phyloP scores from a whole-genome alignment of 129 eudicot species.

The Silybum marianum region DNA sequence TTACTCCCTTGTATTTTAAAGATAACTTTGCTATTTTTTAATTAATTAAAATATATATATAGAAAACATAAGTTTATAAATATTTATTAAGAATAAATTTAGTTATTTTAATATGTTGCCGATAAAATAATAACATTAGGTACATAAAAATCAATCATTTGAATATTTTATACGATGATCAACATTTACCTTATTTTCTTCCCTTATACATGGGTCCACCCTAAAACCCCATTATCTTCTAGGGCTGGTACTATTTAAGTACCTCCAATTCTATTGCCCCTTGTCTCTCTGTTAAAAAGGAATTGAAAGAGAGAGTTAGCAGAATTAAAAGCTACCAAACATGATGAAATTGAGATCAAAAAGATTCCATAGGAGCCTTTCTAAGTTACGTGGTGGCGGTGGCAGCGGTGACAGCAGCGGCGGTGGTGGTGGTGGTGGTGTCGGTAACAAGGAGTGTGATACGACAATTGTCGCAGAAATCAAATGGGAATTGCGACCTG shows the following conservation, averaged over 20 bases:
- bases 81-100: no score
- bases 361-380: conserved; percentile 65
- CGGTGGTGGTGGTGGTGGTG: conserved; percentile 11
- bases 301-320: background rate
- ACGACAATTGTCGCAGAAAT: conserved; percentile 42
- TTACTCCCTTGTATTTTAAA: no score
- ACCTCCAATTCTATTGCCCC: conserved; percentile 13
- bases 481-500: conserved; percentile 79
- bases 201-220: conserved; percentile 12
- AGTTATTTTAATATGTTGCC: no score
- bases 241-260: conserved; percentile 15
- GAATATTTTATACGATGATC: background rate
- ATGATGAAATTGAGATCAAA: conserved; percentile 69
- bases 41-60: no score
- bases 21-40: no score
- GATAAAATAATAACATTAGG: background rate
- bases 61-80: no score
- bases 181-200: background rate
- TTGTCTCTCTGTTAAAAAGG: background rate
- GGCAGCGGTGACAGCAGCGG: background rate
- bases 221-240: conserved; percentile 1
- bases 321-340: conserved; percentile 7
- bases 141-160: background rate
- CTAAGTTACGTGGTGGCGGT: conserved; percentile 47
- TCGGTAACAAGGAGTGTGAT: conserved; percentile 5